These are phyloP conservation scores for Fusarium anthophilum DNA, from an alignment of 2,329 filamentous ascomycete species.

Conservation along the genomic window DNA sequence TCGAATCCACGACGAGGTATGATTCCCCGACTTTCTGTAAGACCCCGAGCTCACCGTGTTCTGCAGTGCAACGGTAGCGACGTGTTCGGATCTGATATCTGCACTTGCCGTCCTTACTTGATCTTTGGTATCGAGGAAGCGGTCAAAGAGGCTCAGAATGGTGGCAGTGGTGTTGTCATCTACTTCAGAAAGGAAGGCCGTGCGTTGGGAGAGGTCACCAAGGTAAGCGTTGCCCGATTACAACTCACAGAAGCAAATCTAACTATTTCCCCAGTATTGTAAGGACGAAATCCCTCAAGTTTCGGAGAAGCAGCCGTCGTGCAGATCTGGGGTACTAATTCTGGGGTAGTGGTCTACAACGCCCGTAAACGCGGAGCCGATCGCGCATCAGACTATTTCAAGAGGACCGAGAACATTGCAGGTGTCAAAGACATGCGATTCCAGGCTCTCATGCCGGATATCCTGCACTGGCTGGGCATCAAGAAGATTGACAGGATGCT, in stretches of 20 bases:
- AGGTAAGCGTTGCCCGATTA: constrained; percentile 67
- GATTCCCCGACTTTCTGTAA: not conserved
- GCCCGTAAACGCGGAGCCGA: constrained; percentile 82
- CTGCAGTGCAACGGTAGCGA: constrained; percentile 89
- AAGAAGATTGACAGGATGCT: constrained; percentile 99
- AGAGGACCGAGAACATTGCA: constrained; percentile 97
- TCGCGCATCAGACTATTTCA: constrained; percentile 91
- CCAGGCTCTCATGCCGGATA: constrained; percentile 97
- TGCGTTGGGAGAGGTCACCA: constrained; percentile 93
- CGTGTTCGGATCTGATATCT: constrained; percentile 97
- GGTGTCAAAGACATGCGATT: constrained; percentile 98
- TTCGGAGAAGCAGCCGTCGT: not conserved
- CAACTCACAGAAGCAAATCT: constrained; percentile 10
- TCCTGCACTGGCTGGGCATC: constrained; percentile 97
- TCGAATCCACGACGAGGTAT: constrained; percentile 76
- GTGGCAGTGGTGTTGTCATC: constrained; percentile 93
- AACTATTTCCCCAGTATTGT: constrained; percentile 37
- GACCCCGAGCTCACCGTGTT: constrained; percentile 13
- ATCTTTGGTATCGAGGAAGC: constrained; percentile 98
- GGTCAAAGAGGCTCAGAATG: constrained; percentile 94
- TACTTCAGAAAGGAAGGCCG: constrained; percentile 99
- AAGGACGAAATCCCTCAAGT: constrained; percentile 10
- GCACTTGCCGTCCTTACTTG: constrained; percentile 93
- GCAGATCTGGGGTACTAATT: constrained; percentile 34
- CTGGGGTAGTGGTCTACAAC: constrained; percentile 71